These are phyloP conservation scores for Emergomyces orientalis DNA, from an alignment of 2,329 filamentous ascomycete species.

Conservation along the genomic window DNA sequence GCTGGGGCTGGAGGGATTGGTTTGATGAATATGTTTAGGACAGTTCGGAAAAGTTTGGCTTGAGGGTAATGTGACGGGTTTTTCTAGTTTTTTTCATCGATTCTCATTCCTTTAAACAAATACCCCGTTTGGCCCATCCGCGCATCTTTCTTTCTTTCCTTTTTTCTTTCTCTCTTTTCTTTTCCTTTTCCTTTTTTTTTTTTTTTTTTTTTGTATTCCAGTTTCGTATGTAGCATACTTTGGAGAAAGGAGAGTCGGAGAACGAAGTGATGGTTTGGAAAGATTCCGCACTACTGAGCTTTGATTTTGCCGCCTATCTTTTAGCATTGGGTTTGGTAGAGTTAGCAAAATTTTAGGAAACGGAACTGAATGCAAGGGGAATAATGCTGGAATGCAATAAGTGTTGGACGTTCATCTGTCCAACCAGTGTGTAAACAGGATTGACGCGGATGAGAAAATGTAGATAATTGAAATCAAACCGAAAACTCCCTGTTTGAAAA, in stretches of 20 bases:
- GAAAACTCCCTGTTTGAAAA: not conserved
- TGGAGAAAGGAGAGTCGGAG: not conserved
- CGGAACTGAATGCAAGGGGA: not conserved
- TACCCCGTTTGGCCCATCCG: not conserved
- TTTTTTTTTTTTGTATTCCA: not conserved
- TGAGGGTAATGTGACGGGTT: not conserved
- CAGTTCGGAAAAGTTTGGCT: constrained; percentile 12
- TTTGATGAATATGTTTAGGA: constrained; percentile 12
- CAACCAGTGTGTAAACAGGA: not conserved
- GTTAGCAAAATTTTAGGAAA: not conserved
- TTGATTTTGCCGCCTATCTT: not conserved
- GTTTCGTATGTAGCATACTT: not conserved
- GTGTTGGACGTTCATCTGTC: not conserved
- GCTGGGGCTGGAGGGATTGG: constrained; percentile 7
- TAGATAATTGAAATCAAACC: not conserved
- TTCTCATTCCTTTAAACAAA: not conserved
- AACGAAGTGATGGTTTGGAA: not conserved
- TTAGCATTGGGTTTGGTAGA: not conserved
- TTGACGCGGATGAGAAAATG: not conserved
- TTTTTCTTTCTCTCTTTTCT: too few relatives aligned
- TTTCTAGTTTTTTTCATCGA: not conserved
- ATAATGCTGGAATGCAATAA: not conserved
- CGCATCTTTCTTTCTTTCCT: too few relatives aligned
- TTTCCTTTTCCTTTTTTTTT: not conserved
- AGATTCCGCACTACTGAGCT: too few relatives aligned